These are phyloP conservation scores for Fragosphaeria purpurea DNA, from an alignment of 2,329 filamentous ascomycete genomes.

Conservation along the genomic window DNA sequence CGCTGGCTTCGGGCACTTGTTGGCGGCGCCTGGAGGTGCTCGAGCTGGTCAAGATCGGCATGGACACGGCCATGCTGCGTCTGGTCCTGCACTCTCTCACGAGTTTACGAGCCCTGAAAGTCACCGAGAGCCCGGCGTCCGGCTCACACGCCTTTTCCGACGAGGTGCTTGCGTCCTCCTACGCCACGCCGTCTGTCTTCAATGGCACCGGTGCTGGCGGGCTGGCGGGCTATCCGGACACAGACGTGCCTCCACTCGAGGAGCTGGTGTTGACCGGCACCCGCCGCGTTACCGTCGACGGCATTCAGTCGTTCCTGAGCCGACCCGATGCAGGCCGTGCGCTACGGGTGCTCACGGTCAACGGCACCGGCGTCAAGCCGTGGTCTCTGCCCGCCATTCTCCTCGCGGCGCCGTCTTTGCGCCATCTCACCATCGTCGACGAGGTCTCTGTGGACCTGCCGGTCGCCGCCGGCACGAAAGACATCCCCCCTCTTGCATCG, in stretches of 20 bases:
- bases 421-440: conserved; percentile 44
- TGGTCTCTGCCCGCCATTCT: conserved; percentile 52
- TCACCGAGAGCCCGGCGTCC: conserved; percentile 53
- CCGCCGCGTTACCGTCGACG: conserved; percentile 60
- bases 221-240: too few relatives aligned
- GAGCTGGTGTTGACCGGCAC: conserved; percentile 63
- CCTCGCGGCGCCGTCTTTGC: conserved; percentile 44
- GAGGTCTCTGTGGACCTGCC: conserved; percentile 42
- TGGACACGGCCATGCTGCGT: conserved; percentile 62
- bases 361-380: conserved; percentile 59
- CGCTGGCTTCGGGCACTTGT: conserved; percentile 51
- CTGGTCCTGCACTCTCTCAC: conserved; percentile 59
- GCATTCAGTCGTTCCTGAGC: conserved; percentile 59
- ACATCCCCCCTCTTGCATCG: conserved; percentile 56
- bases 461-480: conserved; percentile 28
- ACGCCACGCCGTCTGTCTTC: background rate
- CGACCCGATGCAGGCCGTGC: conserved; percentile 46
- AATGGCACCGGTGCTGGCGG: too few relatives aligned
- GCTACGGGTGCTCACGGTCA: conserved; percentile 60
- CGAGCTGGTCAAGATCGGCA: conserved; percentile 56
- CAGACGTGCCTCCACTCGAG: conserved; percentile 64
- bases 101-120: conserved; percentile 61
- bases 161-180: conserved; percentile 46
- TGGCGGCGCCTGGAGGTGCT: conserved; percentile 66
- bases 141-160: conserved; percentile 49